These are phyloP conservation scores for Saccharomyces hybrid DNA, from an alignment of 1,139 yeast genomes.

Conservation along the genomic window DNA sequence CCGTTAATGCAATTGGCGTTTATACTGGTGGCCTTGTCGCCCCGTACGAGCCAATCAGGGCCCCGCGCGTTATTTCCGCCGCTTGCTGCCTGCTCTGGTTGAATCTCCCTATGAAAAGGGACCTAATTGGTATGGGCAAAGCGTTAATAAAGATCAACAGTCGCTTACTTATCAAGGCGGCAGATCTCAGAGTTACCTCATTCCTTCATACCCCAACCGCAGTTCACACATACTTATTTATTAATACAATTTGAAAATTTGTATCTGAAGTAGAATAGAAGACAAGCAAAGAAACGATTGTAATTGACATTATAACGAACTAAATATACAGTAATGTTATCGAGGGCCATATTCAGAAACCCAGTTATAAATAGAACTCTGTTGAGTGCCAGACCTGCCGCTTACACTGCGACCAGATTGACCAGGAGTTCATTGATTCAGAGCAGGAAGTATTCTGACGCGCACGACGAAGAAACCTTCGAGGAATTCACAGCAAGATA, in stretches of 20 bases:
- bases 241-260: neutral
- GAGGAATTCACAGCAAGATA: constrained; percentile 91
- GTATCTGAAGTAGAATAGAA: neutral
- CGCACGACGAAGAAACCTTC: constrained; percentile 68
- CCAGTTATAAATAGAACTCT: constrained; percentile 22
- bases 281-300: neutral
- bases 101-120: constrained; percentile 1
- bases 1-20: neutral
- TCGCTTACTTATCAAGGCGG: neutral
- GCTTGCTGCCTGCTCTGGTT: neutral
- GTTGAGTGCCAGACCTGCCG: constrained; percentile 7
- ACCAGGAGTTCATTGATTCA: constrained; percentile 5
- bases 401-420: constrained; percentile 12
- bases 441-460: constrained; percentile 60
- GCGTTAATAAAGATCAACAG: neutral
- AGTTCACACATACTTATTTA: neutral
- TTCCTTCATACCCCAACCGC: neutral
- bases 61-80: constrained; percentile 1
- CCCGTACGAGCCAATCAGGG: constrained; percentile 1
- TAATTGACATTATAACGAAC: neutral
- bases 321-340: constrained; percentile 19
- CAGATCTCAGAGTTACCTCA: neutral
- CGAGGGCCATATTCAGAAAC: constrained; percentile 28
- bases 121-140: neutral
- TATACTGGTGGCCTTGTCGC: neutral